Base-by-base conservation (phyloP, 192 early-diverging fungal species). In the Linnemannia hyalina region DNA sequence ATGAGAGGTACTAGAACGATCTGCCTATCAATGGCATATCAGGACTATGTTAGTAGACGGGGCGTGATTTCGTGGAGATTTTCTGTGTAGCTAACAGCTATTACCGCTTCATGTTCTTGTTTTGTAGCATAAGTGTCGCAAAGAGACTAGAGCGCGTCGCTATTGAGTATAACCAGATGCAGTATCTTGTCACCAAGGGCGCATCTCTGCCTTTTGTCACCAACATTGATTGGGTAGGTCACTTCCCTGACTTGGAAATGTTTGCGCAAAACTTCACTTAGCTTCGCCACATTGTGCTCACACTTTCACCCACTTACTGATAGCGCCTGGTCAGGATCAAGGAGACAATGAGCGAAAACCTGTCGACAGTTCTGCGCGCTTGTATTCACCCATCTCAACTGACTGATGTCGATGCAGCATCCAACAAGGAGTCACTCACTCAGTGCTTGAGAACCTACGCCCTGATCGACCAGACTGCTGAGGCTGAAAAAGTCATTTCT, bases 141-240 rank as follows among this genome's bases (percentile, higher is more conserved):
- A 96, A 97, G 69, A 92, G 94, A 32, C 90, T 97, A 32, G 96
- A 97, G 75, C 92, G 96, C 29, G 95, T 97, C 10, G 96, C 96
- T 20, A 93, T 95, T 40, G 96, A 97, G 88, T 97, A 92, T 79
- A 96, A 97, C 73, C 95, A 97, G 73, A 93, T 97, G 89, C 94
- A 92, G 76, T 95, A 95, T 79, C 90, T 96, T 10, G 93, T 95
- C 2, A 89, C 88, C 23, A 88, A 90, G 68, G 94, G 94, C 10
- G 88, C 93, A 73, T 88, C 79, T 16, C 80, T 93, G 26, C 88
- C 94, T 2, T 95, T 96, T 88, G 94, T 97, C 15, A 76, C 89
- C n/a, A 93, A 94, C 44, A 92, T 95, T 78, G 91, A 93, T 76
- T 95, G 95, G 95, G 95, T 96, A 88, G 73, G 86, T 60, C 32